These are phyloP conservation scores for Talaromyces adpressus DNA, from an alignment of 495 filamentous ascomycete species.

Conservation along the genomic window DNA sequence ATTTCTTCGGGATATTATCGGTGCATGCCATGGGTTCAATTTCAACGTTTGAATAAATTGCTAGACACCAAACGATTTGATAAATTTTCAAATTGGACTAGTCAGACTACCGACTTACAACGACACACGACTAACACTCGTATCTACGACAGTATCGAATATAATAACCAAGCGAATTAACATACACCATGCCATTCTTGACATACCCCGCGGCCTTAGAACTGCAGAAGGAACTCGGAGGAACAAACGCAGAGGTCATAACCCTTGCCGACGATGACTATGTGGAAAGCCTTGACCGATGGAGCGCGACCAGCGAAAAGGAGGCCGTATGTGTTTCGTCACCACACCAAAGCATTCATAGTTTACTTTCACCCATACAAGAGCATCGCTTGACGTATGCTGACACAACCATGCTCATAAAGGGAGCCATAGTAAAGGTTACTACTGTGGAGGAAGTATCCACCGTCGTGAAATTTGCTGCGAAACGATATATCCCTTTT, in stretches of 20 bases:
- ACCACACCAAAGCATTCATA: not conserved
- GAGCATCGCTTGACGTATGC: not conserved
- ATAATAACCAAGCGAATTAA: not conserved
- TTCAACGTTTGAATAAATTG: not conserved
- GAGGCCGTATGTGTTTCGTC: constrained; percentile 11
- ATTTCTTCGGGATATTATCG: not conserved
- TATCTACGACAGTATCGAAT: not conserved
- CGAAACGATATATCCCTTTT: constrained; percentile 12
- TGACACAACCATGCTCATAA: not conserved
- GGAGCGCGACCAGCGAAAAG: constrained; percentile 15
- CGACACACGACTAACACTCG: not conserved
- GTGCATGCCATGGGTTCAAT: not conserved
- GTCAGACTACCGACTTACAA: not conserved
- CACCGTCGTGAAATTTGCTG: constrained; percentile 14
- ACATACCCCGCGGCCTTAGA: not conserved
- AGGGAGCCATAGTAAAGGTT: constrained; percentile 19
- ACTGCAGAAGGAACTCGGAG: not conserved
- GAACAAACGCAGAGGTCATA: constrained; percentile 1
- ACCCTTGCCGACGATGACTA: constrained; percentile 10
- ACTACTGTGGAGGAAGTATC: constrained; percentile 13
- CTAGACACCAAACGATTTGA: not conserved
- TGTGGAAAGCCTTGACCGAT: constrained; percentile 11
- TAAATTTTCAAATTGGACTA: not conserved
- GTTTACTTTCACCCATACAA: not conserved
- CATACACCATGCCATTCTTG: not conserved